Evolutionary conservation across 2,329 filamentous ascomycete genomes (phyloP), one percentile per base, ranked within the genome.

Genomic region (Graphilbum ipis-grandicollis): DNA sequence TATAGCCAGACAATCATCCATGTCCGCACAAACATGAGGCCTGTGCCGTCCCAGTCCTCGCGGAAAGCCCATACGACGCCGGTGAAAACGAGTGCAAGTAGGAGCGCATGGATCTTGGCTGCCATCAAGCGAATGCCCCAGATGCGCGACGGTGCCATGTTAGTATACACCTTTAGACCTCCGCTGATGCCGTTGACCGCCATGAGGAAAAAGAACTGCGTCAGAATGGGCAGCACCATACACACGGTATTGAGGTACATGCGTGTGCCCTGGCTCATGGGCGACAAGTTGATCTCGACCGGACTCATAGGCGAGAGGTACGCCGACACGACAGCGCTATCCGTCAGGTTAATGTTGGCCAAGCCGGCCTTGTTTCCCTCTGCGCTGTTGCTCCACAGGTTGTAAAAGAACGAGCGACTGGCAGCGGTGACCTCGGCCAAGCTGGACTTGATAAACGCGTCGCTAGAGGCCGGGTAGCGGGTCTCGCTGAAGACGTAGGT

Each of bases 11-110:
- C 43, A 6, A 46, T 45, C 40, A 55, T 43, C 48, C 53, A 51
- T 0, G 43, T 48, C 19, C 44, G 33, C 5, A 40, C 49, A 25
- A 52, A 53, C 28, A 50, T 38, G 2, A 34, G 12, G 5, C 48
- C 53, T 15, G 48, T 48, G 4, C 63, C 57, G 2, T 41, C 35
- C 62, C 62, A 65, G 21, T 45, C 48, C 32, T 57, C 56, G 2
- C 53, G 48, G 45, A 60, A 65, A 0, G 57, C 60, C 62, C 61
- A 65, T 37, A 62, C 55, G 28, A 54, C 54, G 1, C 58, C 60
- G 0, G 57, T 46, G 19, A 56, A 52, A 29, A 51, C 52, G 3
- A 65, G 44, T 0, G 57, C 52, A 12, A 52, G 56, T 13, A 60
- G 31, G 30, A 56, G 43, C 1, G 50, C 50, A 43, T 56, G 59